A percentile compares a stretch with the other conserved stretches of the same genome.
Evolutionary conservation across 495 filamentous ascomycete species (phyloP).

Genomic region (Emericellopsis terricola): DNA sequence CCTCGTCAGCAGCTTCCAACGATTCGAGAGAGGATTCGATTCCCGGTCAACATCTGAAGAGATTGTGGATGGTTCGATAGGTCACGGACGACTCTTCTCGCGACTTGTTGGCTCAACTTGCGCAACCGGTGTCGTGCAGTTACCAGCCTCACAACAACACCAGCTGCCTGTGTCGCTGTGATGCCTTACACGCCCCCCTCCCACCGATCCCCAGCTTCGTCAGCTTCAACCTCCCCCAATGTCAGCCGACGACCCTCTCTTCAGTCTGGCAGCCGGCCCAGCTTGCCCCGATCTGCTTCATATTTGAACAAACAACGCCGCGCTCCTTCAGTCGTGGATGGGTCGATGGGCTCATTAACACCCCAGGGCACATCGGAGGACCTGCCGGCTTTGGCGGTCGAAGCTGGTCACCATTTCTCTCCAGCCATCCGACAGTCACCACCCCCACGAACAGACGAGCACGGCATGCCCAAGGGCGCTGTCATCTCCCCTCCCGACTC

Average conservation of each 20-base stretch:
- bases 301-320: conserved; percentile 46
- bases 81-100: too few relatives aligned
- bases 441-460: conserved; percentile 49
- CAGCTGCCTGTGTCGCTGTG: too few relatives aligned
- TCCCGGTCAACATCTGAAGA: too few relatives aligned
- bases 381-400: conserved; percentile 15
- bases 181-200: conserved; percentile 94
- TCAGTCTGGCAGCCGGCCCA: conserved; percentile 28
- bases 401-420: neutral
- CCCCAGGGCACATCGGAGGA: conserved; percentile 28
- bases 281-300: conserved; percentile 53
- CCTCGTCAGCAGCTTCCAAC: too few relatives aligned
- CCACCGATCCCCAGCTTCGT: conserved; percentile 61
- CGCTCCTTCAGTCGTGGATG: conserved; percentile 22
- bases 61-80: too few relatives aligned
- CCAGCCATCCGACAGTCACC: conserved; percentile 59
- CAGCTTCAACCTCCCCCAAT: conserved; percentile 43
- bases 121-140: too few relatives aligned
- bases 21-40: too few relatives aligned
- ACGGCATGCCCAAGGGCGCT: conserved; percentile 55
- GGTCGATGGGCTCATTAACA: conserved; percentile 12
- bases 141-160: too few relatives aligned
- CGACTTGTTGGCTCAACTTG: too few relatives aligned
- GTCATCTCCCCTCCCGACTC: conserved; percentile 84
- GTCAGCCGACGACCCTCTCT: conserved; percentile 38